Evolutionary conservation across 805 yeast genomes (phyloP).

Genomic region (Wickerhamomyces bovis): DNA sequence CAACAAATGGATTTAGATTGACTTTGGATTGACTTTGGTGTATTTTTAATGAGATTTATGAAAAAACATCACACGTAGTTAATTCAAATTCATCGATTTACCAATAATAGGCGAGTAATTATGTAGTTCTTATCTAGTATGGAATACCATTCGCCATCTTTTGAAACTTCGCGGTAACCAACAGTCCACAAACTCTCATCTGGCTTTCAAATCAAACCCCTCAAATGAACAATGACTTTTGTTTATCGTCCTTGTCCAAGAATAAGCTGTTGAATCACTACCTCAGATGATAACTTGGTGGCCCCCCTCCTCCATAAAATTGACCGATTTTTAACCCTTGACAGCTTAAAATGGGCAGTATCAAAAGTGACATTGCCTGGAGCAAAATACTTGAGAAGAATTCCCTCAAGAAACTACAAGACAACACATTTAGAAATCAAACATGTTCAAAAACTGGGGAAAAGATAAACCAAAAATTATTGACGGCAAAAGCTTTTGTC

Average conservation of each 20-base stretch:
- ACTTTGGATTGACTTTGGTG: neutral
- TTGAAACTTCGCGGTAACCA: slow-evolving; percentile 96
- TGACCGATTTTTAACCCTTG: slow-evolving; percentile 95
- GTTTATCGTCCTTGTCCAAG: slow-evolving; percentile 72
- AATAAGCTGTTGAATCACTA: slow-evolving; percentile 89
- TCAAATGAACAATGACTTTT: slow-evolving; percentile 77
- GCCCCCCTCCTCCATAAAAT: too few relatives aligned
- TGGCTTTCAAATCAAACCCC: slow-evolving; percentile 69
- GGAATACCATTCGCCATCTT: slow-evolving; percentile 96
- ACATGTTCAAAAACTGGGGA: slow-evolving; percentile 13
- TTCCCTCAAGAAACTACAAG: slow-evolving; percentile 14
- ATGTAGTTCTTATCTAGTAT: slow-evolving; percentile 35
- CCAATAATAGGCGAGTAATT: neutral
- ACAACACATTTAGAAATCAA: slow-evolving; percentile 15
- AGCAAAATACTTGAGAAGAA: slow-evolving; percentile 45
- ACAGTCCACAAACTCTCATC: slow-evolving; percentile 85
- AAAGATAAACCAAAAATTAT: slow-evolving; percentile 2
- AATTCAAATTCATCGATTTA: neutral
- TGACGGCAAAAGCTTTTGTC: neutral
- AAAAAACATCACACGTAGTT: too few relatives aligned
- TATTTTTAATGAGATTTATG: neutral
- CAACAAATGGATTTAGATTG: slow-evolving; percentile 10
- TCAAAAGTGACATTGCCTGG: slow-evolving; percentile 99
- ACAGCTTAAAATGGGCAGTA: slow-evolving; percentile 95
- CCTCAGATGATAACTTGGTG: too few relatives aligned